Conservation (phyloP, 176 grass and related monocot genomes). For the Dactylis glomerata region DNA sequence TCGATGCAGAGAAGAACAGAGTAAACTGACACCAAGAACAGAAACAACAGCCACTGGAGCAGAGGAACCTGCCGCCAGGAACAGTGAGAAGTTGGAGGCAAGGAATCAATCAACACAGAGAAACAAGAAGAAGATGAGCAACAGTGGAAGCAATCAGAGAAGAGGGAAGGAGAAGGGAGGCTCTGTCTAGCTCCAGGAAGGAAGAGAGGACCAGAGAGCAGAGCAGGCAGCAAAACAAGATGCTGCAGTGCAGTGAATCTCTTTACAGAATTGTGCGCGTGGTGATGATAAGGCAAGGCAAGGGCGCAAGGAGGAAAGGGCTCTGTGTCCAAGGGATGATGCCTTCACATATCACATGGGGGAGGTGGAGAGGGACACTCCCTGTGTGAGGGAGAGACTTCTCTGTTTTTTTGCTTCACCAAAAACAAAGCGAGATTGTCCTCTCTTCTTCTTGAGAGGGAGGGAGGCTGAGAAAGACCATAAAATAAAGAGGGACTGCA, state of each 20-base stretch:
- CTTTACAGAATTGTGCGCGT: not conserved
- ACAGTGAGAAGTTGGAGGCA: slow-evolving; percentile 4
- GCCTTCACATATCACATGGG: slow-evolving; percentile 54
- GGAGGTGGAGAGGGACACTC: slow-evolving; percentile 11
- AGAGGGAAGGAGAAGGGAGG: not conserved
- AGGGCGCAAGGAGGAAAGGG: not conserved
- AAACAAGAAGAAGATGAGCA: slow-evolving; percentile 11
- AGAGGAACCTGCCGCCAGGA: slow-evolving; percentile 31
- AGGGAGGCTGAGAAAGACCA: too few relatives aligned
- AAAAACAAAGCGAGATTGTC: slow-evolving; percentile 34
- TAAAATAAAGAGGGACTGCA: not conserved
- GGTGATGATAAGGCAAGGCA: slow-evolving; percentile 27
- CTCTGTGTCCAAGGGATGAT: slow-evolving; percentile 31
- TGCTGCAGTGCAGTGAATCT: slow-evolving; percentile 15
- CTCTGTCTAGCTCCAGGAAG: not conserved
- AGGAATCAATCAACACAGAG: not conserved
- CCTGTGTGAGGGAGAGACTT: not conserved
- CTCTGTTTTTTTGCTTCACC: slow-evolving; percentile 25
- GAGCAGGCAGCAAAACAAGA: slow-evolving; percentile 33
- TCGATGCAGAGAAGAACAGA: not conserved
- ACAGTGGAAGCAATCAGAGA: slow-evolving; percentile 40
- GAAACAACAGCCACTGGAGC: slow-evolving; percentile 7
- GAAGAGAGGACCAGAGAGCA: not conserved
- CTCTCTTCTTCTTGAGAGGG: too few relatives aligned
- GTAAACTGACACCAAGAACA: slow-evolving; percentile 23